phyloP scores from a whole-genome alignment of 352 stramenopile genomes.

The Globisporangium mamillatum region DNA sequence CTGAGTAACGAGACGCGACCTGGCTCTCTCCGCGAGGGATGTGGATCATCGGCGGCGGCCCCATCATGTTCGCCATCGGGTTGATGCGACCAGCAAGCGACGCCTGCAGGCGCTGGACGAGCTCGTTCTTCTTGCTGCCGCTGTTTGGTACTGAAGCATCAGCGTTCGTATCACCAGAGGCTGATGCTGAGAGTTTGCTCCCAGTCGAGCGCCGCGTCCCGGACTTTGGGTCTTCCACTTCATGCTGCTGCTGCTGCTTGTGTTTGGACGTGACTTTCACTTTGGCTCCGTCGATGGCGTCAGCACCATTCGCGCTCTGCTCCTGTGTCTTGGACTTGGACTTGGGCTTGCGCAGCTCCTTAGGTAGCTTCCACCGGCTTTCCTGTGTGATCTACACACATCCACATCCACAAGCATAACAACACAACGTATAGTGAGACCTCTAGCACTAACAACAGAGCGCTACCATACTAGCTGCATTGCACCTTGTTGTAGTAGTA shows the following conservation, averaged over 20 bases:
- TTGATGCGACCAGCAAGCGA: constrained; percentile 44
- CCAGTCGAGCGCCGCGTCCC: not conserved
- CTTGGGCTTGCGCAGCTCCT: constrained; percentile 10
- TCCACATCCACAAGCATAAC: not conserved
- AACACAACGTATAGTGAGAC: not conserved
- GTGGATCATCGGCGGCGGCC: constrained; percentile 30
- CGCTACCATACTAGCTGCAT: no score
- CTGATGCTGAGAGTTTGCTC: not conserved
- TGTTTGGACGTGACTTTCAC: not conserved
- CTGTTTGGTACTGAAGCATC: not conserved
- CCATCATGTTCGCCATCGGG: constrained; percentile 19
- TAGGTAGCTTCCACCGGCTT: constrained; percentile 59
- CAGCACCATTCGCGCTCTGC: not conserved
- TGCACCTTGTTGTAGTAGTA: constrained; percentile 65
- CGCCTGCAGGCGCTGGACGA: constrained; percentile 53
- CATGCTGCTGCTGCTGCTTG: not conserved
- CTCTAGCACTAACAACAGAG: not conserved
- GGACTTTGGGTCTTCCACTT: not conserved
- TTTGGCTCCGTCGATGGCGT: not conserved
- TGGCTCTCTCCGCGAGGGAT: constrained; percentile 20
- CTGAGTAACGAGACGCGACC: not conserved
- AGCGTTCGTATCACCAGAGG: not conserved
- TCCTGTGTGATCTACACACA: constrained; percentile 39
- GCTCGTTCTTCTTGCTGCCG: constrained; percentile 24
- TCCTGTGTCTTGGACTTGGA: not conserved